These are phyloP conservation scores for Talaromyces piceae DNA, from an alignment of 2,329 filamentous ascomycete species.

Conservation along the genomic window DNA sequence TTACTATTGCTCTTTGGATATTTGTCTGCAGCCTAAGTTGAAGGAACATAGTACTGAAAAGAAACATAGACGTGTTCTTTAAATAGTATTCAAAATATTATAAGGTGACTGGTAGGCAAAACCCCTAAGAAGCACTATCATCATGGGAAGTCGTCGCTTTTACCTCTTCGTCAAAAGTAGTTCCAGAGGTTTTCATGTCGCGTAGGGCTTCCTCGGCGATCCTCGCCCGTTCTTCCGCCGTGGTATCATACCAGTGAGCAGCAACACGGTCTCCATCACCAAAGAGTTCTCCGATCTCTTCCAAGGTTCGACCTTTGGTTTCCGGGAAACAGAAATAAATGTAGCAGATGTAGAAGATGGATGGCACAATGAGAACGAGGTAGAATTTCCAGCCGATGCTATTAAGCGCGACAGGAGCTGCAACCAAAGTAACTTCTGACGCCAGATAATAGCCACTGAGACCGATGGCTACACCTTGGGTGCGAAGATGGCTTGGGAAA, in stretches of 20 bases:
- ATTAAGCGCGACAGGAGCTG: conserved; percentile 26
- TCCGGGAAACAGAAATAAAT: conserved; percentile 32
- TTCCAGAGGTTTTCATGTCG: neutral
- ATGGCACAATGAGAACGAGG: conserved; percentile 30
- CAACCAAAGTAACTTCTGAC: conserved; percentile 29
- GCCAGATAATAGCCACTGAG: conserved; percentile 29
- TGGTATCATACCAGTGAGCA: neutral
- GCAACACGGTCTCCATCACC: conserved; percentile 18
- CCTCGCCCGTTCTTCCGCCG: neutral
- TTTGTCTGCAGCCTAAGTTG: too few species aligned
- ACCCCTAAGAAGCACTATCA: neutral
- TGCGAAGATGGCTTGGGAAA: conserved; percentile 34
- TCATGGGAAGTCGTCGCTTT: neutral
- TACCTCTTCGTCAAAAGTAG: neutral
- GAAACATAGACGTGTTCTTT: too few species aligned
- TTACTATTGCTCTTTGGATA: too few species aligned
- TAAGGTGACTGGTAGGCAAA: too few species aligned
- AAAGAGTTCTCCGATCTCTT: conserved; percentile 31
- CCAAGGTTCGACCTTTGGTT: conserved; percentile 28
- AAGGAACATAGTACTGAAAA: too few species aligned
- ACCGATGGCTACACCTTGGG: conserved; percentile 31
- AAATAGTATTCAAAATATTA: too few species aligned
- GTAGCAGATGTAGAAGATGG: conserved; percentile 22
- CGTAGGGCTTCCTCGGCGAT: neutral
- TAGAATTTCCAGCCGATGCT: conserved; percentile 32